Base-by-base conservation (phyloP, 352 stramenopile species). In the Blastocystis sp. region DNA sequence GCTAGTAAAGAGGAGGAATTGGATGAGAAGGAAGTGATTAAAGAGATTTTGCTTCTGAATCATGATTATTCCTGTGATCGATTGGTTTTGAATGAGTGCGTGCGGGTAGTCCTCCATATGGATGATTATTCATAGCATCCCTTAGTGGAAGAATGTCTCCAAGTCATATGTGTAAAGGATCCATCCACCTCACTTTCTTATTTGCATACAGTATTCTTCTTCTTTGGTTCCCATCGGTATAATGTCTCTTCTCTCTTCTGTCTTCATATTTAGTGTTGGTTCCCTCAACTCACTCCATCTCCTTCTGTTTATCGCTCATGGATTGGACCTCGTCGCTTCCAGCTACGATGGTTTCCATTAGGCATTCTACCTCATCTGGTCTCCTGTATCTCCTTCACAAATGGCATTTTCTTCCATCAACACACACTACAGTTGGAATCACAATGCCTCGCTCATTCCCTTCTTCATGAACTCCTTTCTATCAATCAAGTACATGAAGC, bases 291-390 rank as follows among this genome's bases (percentile, higher is more conserved):
- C 17, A 35, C 24, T 7, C 73, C 51, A 5, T 22, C 6, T 9
- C 48, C 48, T 17, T 11, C 48, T 22, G 22, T 42, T 9, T 64
- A 54, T n/a, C 73, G 53, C 17, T n/a, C n/a, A 37, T 84, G 73
- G 73, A 42, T 84, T n/a, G 73, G 73, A 33, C 73, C 73, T 5
- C 58, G 59, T 22, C 73, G 68, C 30, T 42, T 27, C n/a, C 73
- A 66, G 33, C 59, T 66, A 35, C 4, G 24, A 22, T 27, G 11
- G 6, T 13, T 84, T 7, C 73, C 51, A 19, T n/a, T 84, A 4
- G 73, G 73, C n/a, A 22, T 66, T 9, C 7, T 66, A 1, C 48
- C 51, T 42, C n/a, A 9, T 42, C 15, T 27, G 33, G 44, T 53
- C 17, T 24, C 48, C 33, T 9, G 19, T 42, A 19, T 84, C 15